A percentile compares a stretch with the other conserved stretches of the same genome.
phyloP scores from a whole-genome alignment of 2,329 filamentous ascomycete genomes.

The Claviceps arundinis region DNA sequence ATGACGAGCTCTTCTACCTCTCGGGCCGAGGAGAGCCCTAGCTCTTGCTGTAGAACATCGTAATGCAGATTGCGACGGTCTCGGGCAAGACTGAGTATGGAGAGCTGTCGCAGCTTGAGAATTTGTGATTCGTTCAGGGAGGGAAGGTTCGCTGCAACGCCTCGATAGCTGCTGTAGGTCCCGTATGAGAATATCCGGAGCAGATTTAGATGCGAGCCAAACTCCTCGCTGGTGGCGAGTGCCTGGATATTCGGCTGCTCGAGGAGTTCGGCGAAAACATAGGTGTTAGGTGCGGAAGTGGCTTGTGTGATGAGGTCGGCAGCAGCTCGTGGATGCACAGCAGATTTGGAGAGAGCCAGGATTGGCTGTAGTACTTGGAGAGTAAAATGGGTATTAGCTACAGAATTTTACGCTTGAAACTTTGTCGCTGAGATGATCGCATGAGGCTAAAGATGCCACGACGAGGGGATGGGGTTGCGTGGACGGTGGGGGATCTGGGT shows the following conservation, averaged over 20 bases:
- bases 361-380: slow-evolving; percentile 52
- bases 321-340: slow-evolving; percentile 69
- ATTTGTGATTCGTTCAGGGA: slow-evolving; percentile 57
- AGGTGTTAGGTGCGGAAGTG: slow-evolving; percentile 81
- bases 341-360: slow-evolving; percentile 74
- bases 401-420: neutral
- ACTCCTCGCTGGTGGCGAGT: slow-evolving; percentile 48
- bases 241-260: slow-evolving; percentile 65
- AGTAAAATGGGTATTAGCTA: slow-evolving; percentile 8
- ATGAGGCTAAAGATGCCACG: neutral
- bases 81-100: slow-evolving; percentile 68
- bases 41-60: slow-evolving; percentile 46
- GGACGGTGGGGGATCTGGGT: neutral
- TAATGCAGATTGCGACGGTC: slow-evolving; percentile 61
- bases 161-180: slow-evolving; percentile 63
- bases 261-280: slow-evolving; percentile 88
- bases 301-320: slow-evolving; percentile 78
- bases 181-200: slow-evolving; percentile 89
- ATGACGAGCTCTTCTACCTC: slow-evolving; percentile 81
- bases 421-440: neutral
- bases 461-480: neutral
- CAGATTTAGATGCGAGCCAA: slow-evolving; percentile 50
- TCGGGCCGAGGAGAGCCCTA: slow-evolving; percentile 52
- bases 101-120: slow-evolving; percentile 81
- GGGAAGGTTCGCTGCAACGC: slow-evolving; percentile 42